Base-by-base conservation (phyloP, 2,329 filamentous ascomycete genomes). In the Nemania serpens region DNA sequence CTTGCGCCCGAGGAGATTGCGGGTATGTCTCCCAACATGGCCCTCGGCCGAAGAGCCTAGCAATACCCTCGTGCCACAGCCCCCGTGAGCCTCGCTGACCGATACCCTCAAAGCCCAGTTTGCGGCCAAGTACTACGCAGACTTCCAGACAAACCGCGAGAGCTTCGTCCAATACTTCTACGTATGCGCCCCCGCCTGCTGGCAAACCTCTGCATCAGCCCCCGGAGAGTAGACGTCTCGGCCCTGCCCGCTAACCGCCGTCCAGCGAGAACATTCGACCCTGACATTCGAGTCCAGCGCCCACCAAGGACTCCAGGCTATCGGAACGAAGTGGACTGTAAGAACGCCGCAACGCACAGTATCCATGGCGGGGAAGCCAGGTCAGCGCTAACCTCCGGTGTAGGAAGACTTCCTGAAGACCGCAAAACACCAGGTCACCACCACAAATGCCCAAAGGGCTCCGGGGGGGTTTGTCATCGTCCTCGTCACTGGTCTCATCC, bases 271-370 rank as follows among this genome's bases (percentile, higher is more conserved):
- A 4, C 77, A 88, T 63, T 98, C 95, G 50, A 96, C 97, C 90
- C 84, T 98, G 78, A 97, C 94, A 52, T 98, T 97, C 73, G 92
- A 98, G 84, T 88, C 84, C 48, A 70, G 81, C 46, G 87, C 89
- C 13, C 77, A 85, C 62, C 81, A 87, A 72, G 93, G 94, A 65
- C 78, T 80, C 37, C 73, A 69, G 22, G 75, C 75, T 34, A 97
- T 99, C 70, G 79, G 89, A 56, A 87, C 91, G 77, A 97, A 97
- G 84, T 85, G 98, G 64, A 75, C 77, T 62, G 94, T 98, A 82
- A 70, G 86, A 39, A n/a, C 33, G 11, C 25, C 33, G 12, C 53
- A 18, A 7, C 25, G 41, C n/a, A 42, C 20, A 33, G 11, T 18
- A 41, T 17, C 42, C 13, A 22, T 56, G 15, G n/a, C 50, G 5